These are phyloP conservation scores for Calcarisporium arbuscula DNA, from an alignment of 2,329 filamentous ascomycete species.

Conservation along the genomic window DNA sequence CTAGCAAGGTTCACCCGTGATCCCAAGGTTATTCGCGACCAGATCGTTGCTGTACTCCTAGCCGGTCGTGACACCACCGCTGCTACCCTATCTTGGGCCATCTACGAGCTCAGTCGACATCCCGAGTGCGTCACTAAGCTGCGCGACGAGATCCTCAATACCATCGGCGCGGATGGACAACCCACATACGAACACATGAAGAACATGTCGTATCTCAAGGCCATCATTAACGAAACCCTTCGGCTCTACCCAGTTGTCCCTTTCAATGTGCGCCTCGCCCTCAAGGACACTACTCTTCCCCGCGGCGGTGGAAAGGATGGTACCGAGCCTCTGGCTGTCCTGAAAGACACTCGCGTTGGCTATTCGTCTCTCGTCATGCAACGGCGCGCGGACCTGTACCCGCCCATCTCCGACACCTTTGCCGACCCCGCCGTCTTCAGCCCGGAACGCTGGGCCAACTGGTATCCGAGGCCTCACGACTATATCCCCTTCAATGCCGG, in stretches of 20 bases:
- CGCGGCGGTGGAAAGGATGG: conserved; percentile 61
- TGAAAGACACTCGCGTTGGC: conserved; percentile 57
- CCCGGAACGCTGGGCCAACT: conserved; percentile 60
- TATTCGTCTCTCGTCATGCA: conserved; percentile 71
- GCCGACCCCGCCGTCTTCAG: conserved; percentile 45
- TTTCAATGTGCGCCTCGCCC: conserved; percentile 68
- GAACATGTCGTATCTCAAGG: conserved; percentile 75
- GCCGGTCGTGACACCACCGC: conserved; percentile 87
- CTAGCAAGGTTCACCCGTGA: conserved; percentile 74
- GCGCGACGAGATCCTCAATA: conserved; percentile 62
- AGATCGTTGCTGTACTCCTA: conserved; percentile 74
- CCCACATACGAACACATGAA: conserved; percentile 79
- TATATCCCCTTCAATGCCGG: conserved; percentile 72
- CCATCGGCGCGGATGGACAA: conserved; percentile 55
- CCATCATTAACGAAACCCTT: conserved; percentile 70
- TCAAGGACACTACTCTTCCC: conserved; percentile 69
- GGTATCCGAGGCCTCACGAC: conserved; percentile 60
- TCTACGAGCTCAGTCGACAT: conserved; percentile 74
- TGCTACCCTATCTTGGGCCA: conserved; percentile 68
- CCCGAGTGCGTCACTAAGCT: conserved; percentile 63
- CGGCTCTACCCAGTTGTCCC: conserved; percentile 74
- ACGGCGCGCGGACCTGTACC: conserved; percentile 58
- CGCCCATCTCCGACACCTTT: conserved; percentile 36
- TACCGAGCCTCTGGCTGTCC: conserved; percentile 54
- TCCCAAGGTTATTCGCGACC: conserved; percentile 68